These are phyloP conservation scores for Ophiostoma ulmi DNA, from an alignment of 2,329 filamentous ascomycete genomes.

Conservation along the genomic window DNA sequence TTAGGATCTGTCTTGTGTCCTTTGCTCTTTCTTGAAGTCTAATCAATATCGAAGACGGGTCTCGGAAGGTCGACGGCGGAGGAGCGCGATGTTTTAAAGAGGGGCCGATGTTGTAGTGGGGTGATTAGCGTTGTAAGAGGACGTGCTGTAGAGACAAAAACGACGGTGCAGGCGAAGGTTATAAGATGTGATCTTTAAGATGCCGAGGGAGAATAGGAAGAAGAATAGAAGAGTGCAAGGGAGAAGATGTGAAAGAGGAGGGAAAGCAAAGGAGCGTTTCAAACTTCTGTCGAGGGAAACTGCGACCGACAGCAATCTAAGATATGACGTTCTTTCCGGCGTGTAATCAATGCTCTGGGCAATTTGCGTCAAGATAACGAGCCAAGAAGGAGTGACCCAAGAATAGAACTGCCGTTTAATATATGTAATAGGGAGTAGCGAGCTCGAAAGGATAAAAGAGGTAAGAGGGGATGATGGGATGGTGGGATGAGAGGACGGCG, in stretches of 20 bases:
- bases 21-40: neutral
- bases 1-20: neutral
- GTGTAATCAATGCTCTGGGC: neutral
- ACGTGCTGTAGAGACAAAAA: neutral
- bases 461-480: conserved; percentile 4
- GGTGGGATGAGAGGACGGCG: conserved; percentile 22
- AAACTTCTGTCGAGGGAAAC: neutral
- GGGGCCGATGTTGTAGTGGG: neutral
- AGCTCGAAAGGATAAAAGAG: neutral
- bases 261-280: neutral
- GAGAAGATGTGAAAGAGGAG: neutral
- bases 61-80: neutral
- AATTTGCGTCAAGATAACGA: neutral
- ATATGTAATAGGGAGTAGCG: conserved; percentile 4
- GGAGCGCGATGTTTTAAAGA: neutral
- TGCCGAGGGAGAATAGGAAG: neutral
- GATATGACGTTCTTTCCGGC: neutral
- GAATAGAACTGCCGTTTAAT: conserved; percentile 14
- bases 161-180: neutral
- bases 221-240: neutral
- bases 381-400: conserved; percentile 13
- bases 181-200: neutral
- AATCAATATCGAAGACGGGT: neutral
- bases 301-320: neutral
- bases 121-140: neutral